Percentiles rank a stretch among this genome's conserved stretches.
phyloP scores from a whole-genome alignment of 306 rosid genomes.

The Alnus glutinosa region DNA sequence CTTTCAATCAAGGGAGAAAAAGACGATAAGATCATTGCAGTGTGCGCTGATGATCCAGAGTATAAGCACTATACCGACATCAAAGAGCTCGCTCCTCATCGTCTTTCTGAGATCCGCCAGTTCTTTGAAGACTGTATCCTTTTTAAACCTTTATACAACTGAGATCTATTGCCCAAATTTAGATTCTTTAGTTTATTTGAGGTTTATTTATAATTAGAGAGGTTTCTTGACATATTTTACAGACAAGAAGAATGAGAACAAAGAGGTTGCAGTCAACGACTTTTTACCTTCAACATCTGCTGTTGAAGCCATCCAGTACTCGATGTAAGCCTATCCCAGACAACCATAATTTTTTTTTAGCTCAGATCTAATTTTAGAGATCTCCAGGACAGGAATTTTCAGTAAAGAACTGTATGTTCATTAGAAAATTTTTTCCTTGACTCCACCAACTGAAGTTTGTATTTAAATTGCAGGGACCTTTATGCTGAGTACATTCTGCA shows the following conservation, averaged over 20 bases:
- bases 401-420: too few species aligned
- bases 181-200: slow-evolving; percentile 8
- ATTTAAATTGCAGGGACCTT: slow-evolving; percentile 76
- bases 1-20: slow-evolving; percentile 72
- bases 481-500: slow-evolving; percentile 85
- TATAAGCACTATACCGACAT: slow-evolving; percentile 76
- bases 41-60: slow-evolving; percentile 98
- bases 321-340: slow-evolving; percentile 56
- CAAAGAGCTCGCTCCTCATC: slow-evolving; percentile 89
- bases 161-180: slow-evolving; percentile 9
- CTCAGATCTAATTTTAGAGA: background rate
- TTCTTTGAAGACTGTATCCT: slow-evolving; percentile 99
- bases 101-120: slow-evolving; percentile 86
- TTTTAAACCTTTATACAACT: background rate
- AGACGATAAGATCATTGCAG: slow-evolving; percentile 97
- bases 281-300: slow-evolving; percentile 77
- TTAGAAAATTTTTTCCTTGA: background rate
- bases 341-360: background rate
- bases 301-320: slow-evolving; percentile 79
- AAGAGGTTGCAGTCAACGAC: slow-evolving; percentile 93
- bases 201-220: slow-evolving; percentile 10
- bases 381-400: too few species aligned
- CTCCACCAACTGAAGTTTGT: slow-evolving; percentile 20
- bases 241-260: slow-evolving; percentile 98
- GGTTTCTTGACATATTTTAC: slow-evolving; percentile 41